A percentile compares a stretch with the other conserved stretches of the same genome.
These are phyloP conservation scores for Pyrenophora graminea DNA, from an alignment of 2,329 filamentous ascomycete species.

Conservation along the genomic window DNA sequence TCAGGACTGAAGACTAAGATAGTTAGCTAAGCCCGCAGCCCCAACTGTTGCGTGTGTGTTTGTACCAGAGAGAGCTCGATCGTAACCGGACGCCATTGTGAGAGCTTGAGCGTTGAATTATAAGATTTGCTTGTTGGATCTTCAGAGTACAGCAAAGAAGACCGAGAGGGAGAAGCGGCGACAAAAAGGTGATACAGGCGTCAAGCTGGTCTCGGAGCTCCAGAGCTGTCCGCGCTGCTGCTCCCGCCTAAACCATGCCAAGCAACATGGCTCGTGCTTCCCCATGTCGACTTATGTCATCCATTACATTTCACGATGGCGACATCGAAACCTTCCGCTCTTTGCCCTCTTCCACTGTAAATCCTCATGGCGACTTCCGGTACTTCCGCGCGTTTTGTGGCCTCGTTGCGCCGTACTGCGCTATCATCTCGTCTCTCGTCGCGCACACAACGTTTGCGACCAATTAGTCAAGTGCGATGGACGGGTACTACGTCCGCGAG, in stretches of 20 bases:
- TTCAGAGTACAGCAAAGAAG: conserved; percentile 4
- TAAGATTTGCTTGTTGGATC: background rate
- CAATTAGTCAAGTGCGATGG: conserved; percentile 43
- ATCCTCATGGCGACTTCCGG: conserved; percentile 41
- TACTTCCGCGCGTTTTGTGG: conserved; percentile 38
- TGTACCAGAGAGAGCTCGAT: conserved; percentile 97
- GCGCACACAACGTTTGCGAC: conserved; percentile 29
- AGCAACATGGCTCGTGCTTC: conserved; percentile 34
- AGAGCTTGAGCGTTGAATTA: background rate
- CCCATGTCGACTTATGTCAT: conserved; percentile 34
- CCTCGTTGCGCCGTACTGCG: conserved; percentile 40
- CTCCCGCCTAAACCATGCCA: conserved; percentile 44
- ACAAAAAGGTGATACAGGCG: conserved; percentile 21
- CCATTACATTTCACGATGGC: conserved; percentile 19
- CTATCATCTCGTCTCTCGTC: conserved; percentile 31
- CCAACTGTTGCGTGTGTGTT: conserved; percentile 28
- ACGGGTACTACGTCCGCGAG: conserved; percentile 45
- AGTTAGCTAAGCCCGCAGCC: conserved; percentile 30
- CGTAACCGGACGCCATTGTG: conserved; percentile 90
- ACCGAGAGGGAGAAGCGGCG: conserved; percentile 9
- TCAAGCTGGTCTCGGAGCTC: conserved; percentile 38
- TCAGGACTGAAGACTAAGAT: conserved; percentile 91
- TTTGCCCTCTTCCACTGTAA: conserved; percentile 24
- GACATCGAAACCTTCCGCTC: conserved; percentile 20
- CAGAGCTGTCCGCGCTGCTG: conserved; percentile 47